Evolutionary conservation across 352 stramenopile species (phyloP), one percentile per base, ranked within the genome.

Genomic region (Sclerospora graminicola): DNA sequence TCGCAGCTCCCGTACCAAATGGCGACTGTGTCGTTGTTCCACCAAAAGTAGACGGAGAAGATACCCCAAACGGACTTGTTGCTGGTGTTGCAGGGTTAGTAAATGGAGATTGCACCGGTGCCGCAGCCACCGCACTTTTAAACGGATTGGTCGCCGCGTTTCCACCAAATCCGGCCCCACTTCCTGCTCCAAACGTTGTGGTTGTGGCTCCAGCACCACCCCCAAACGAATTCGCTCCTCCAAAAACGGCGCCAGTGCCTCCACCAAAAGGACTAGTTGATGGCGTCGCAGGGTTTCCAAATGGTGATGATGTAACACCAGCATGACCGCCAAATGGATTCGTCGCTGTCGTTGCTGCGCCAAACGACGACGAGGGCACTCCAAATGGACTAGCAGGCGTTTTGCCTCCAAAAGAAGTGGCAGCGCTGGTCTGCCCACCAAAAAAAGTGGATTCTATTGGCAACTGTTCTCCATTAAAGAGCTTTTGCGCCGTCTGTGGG

Each of bases 401-500:
- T 9, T 14, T 45, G 15, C 51, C 51, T 32, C 55, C 59, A 42
- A 65, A 66, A 13, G 57, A 45, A 14, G 27, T 41, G 11, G 33
- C 14, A 7, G 24, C 41, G 28, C 32, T 43, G 54, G 33, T 45
- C 14, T 52, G 44, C 10, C n/a, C 33, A n/a, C 41, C 43, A 29
- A 66, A 65, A 10, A 36, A 31, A 29, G 38, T 26, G n/a, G 41
- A 30, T 1, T 48, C 41, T 8, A n/a, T n/a, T n/a, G 58, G 49
- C 26, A 82, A 39, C 2, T 54, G 36, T 24, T 82, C 66, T 27
- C 74, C 74, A 28, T 63, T 60, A 35, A 86, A 81, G 8, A 86
- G 50, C 7, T 69, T 72, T 45, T 69, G 60, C 0, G 59, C 62
- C 1, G 59, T 65, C 59, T 81, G 47, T n/a, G 56, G 44, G 41